These are phyloP conservation scores for Amylocystis lapponica DNA, from an alignment of 768 basidiomycete species.

Conservation along the genomic window DNA sequence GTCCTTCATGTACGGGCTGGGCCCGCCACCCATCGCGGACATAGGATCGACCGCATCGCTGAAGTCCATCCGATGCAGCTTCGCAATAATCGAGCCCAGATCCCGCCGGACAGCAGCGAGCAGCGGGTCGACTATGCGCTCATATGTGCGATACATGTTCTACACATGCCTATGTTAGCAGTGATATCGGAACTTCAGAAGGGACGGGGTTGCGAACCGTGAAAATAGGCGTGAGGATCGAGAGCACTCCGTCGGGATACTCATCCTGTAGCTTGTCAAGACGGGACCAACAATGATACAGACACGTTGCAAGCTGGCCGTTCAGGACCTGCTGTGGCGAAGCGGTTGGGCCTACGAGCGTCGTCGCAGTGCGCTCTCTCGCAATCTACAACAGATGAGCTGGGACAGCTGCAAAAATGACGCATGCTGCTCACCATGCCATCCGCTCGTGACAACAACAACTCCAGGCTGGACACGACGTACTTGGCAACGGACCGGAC, in stretches of 20 bases:
- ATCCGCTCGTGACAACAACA: constrained; percentile 58
- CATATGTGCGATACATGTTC: constrained; percentile 48
- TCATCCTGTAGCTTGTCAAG: constrained; percentile 64
- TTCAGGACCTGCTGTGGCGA: constrained; percentile 78
- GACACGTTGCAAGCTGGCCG: constrained; percentile 67
- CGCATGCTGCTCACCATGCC: constrained; percentile 54
- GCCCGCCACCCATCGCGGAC: constrained; percentile 47
- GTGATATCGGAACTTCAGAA: background rate
- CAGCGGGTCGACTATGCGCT: constrained; percentile 56
- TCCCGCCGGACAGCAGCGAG: constrained; percentile 73
- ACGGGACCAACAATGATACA: constrained; percentile 72
- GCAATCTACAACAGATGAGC: constrained; percentile 47
- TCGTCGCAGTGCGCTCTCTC: constrained; percentile 73
- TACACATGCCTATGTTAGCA: constrained; percentile 18
- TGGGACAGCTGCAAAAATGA: constrained; percentile 1
- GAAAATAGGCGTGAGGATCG: constrained; percentile 49
- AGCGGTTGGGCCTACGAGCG: constrained; percentile 68
- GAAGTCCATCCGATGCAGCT: constrained; percentile 83
- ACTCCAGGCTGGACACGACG: constrained; percentile 63
- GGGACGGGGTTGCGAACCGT: constrained; percentile 34
- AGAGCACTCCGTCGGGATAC: constrained; percentile 54
- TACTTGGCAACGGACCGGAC: constrained; percentile 75
- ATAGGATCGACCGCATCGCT: constrained; percentile 62
- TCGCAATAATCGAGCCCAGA: constrained; percentile 68
- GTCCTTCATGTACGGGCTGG: constrained; percentile 89